Conservation (phyloP, 306 rosid species). For the Begonia masoniana region DNA sequence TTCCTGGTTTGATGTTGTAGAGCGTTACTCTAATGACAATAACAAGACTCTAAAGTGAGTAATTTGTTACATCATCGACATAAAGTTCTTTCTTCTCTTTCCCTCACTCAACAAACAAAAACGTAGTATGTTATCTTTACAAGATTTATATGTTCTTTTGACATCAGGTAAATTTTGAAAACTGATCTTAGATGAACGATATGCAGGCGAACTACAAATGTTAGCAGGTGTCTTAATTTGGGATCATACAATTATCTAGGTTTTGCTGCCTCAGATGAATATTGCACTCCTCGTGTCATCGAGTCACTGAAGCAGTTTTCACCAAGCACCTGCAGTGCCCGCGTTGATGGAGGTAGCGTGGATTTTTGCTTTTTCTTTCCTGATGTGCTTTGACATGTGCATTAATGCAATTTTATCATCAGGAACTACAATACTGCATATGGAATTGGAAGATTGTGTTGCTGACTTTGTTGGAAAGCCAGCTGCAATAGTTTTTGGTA, state of each 20-base stretch:
- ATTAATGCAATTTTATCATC: slow-evolving; percentile 7
- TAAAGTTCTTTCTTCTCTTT: slow-evolving; percentile 5
- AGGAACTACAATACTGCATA: slow-evolving; percentile 65
- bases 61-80: not conserved
- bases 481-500: slow-evolving; percentile 73
- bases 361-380: slow-evolving; percentile 7
- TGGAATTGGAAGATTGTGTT: slow-evolving; percentile 55
- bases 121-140: not conserved
- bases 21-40: slow-evolving; percentile 78
- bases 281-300: slow-evolving; percentile 79
- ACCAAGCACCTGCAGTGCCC: slow-evolving; percentile 79
- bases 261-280: slow-evolving; percentile 86
- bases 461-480: slow-evolving; percentile 64
- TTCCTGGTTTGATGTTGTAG: slow-evolving; percentile 96
- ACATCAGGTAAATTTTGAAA: no score
- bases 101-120: not conserved
- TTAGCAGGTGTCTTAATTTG: slow-evolving; percentile 69
- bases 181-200: not conserved
- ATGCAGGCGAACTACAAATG: slow-evolving; percentile 55
- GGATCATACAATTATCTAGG: slow-evolving; percentile 94
- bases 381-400: not conserved
- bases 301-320: slow-evolving; percentile 56
- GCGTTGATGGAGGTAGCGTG: slow-evolving; percentile 70
- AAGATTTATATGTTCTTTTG: not conserved
- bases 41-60: slow-evolving; percentile 74